Conservation (phyloP, 192 early-diverging fungal species). For the Spinellus fusiger region DNA sequence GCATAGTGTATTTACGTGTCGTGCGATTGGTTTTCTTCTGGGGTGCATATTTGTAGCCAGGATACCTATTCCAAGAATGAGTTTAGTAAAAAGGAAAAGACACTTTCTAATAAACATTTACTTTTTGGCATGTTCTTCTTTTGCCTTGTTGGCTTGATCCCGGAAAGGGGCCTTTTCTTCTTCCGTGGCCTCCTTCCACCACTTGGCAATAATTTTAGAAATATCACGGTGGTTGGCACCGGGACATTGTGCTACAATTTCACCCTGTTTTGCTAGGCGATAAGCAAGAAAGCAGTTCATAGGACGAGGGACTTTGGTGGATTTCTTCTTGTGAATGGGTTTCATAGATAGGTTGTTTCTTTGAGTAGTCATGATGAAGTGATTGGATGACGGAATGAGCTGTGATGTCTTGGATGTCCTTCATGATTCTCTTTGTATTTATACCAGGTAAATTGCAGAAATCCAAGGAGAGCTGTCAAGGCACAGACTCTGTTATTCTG, state of each 20-base stretch:
- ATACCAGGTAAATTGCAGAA: too few species aligned
- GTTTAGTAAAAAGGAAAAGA: neutral
- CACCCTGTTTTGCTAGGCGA: slow-evolving; percentile 49
- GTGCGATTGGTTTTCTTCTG: slow-evolving; percentile 4
- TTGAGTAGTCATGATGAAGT: too few species aligned
- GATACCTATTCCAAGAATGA: slow-evolving; percentile 14
- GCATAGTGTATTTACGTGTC: neutral
- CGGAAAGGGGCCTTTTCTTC: slow-evolving; percentile 48
- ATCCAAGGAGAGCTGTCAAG: too few species aligned
- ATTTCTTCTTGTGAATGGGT: neutral
- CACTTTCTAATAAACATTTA: slow-evolving; percentile 6
- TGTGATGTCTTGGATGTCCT: too few species aligned
- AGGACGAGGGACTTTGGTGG: slow-evolving; percentile 34
- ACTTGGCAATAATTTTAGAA: slow-evolving; percentile 52
- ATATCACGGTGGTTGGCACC: slow-evolving; percentile 54
- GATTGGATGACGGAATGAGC: too few species aligned
- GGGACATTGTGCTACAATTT: slow-evolving; percentile 42
- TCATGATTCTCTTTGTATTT: too few species aligned
- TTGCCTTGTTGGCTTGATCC: slow-evolving; percentile 37
- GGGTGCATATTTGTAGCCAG: slow-evolving; percentile 15
- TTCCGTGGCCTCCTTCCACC: slow-evolving; percentile 49
- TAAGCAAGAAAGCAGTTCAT: slow-evolving; percentile 64
- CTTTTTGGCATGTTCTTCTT: slow-evolving; percentile 38
- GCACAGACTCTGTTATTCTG: too few species aligned
- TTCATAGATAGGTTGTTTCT: too few species aligned